Conservation (phyloP, 495 filamentous ascomycete species). For the Parathielavia hyrcaniae region DNA sequence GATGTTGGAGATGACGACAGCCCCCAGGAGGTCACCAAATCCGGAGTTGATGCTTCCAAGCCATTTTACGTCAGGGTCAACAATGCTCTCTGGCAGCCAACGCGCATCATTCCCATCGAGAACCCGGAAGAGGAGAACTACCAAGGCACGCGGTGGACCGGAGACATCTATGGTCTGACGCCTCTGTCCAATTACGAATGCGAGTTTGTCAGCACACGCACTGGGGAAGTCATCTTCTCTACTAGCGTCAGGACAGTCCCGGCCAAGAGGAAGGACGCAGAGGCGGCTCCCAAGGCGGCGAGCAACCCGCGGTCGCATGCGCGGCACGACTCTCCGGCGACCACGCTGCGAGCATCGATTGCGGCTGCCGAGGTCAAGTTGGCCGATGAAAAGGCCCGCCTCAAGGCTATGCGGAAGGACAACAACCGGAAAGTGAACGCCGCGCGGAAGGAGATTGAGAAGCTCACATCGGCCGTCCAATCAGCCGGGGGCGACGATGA, state of each 20-base stretch:
- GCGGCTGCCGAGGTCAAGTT: conserved; percentile 70
- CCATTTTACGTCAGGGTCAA: conserved; percentile 89
- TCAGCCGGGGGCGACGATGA: conserved; percentile 77
- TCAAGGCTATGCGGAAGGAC: conserved; percentile 71
- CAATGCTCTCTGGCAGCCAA: conserved; percentile 80
- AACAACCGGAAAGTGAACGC: conserved; percentile 65
- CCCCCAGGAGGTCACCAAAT: conserved; percentile 21
- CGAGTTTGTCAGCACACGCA: conserved; percentile 73
- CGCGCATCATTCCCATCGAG: conserved; percentile 56
- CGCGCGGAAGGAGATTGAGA: conserved; percentile 75
- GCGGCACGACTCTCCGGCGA: conserved; percentile 78
- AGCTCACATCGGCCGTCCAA: conserved; percentile 56
- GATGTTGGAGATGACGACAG: conserved; percentile 22
- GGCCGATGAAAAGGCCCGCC: conserved; percentile 65
- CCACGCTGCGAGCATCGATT: conserved; percentile 84
- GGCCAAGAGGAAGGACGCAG: conserved; percentile 58
- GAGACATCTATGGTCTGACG: conserved; percentile 83
- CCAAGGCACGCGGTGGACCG: conserved; percentile 56
- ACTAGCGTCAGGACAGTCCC: conserved; percentile 74
- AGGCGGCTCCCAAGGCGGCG: conserved; percentile 41
- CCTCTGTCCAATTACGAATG: conserved; percentile 78
- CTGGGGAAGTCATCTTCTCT: conserved; percentile 65
- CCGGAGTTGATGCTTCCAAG: conserved; percentile 55
- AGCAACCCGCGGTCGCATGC: conserved; percentile 50
- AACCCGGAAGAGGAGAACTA: conserved; percentile 47